A percentile compares a stretch with the other conserved stretches of the same genome.
These are phyloP conservation scores for Trypanosoma scelopori DNA, from an alignment of 208 protist genomes.

Conservation along the genomic window DNA sequence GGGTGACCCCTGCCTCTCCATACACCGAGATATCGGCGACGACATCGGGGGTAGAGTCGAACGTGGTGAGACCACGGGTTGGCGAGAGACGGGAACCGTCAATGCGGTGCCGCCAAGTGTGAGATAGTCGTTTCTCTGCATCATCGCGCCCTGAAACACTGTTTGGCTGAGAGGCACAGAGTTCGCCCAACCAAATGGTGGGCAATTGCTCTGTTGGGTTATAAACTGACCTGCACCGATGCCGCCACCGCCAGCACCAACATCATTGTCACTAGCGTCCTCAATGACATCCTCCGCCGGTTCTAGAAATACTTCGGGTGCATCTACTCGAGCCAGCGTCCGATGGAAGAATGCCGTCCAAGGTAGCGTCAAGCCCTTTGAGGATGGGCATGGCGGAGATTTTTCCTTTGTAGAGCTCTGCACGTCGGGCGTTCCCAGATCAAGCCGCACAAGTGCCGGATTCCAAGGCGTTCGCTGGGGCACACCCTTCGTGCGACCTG, in stretches of 20 bases:
- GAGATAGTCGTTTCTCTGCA: background rate
- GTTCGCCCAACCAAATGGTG: too few species aligned
- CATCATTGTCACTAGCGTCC: background rate
- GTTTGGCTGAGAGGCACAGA: background rate
- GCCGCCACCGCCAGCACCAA: background rate
- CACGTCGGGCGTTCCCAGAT: background rate
- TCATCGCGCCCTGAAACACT: background rate
- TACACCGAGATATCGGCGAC: too few species aligned
- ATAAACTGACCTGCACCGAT: too few species aligned
- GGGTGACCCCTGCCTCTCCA: too few species aligned
- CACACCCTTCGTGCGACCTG: background rate
- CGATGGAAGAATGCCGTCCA: background rate
- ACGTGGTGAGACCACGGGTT: too few species aligned
- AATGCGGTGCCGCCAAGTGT: background rate
- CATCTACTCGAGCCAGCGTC: background rate
- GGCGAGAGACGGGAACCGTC: background rate
- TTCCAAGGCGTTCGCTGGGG: constrained; percentile 8
- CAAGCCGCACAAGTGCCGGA: constrained; percentile 8
- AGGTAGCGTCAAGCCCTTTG: background rate
- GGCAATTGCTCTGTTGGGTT: too few species aligned
- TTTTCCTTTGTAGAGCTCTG: background rate
- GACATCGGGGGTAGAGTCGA: too few species aligned
- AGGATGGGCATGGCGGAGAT: background rate
- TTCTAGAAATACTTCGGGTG: background rate
- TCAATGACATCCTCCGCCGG: background rate